phyloP scores from a whole-genome alignment of 345 rosid genomes.

The Barbarea vulgaris region DNA sequence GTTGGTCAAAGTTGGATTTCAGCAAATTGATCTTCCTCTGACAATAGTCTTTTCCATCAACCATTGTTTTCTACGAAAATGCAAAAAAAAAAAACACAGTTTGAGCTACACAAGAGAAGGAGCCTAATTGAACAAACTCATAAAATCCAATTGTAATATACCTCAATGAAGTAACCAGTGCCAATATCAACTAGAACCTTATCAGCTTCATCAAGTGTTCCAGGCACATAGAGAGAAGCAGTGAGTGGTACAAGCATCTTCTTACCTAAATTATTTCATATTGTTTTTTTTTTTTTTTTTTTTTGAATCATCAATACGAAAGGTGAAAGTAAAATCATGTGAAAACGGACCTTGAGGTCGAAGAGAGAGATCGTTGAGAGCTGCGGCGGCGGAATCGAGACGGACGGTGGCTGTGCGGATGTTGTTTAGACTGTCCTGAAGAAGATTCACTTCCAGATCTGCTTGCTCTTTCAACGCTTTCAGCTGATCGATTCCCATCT shows the following conservation, averaged over 20 bases:
- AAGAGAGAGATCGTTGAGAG: constrained; percentile 84
- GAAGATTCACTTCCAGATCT: constrained; percentile 86
- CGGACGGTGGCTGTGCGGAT: constrained; percentile 91
- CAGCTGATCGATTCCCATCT: constrained; percentile 84
- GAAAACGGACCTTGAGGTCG: constrained; percentile 59
- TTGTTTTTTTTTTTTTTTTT: background rate
- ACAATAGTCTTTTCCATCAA: constrained; percentile 87
- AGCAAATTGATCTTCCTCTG: constrained; percentile 91
- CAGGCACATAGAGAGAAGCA: constrained; percentile 92
- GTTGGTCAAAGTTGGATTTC: constrained; percentile 94
- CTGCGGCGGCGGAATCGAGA: constrained; percentile 70
- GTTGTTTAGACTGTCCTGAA: constrained; percentile 95
- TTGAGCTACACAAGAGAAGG: constrained; percentile 3
- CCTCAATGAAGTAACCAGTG: constrained; percentile 99
- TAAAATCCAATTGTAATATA: too few relatives aligned
- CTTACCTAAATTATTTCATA: constrained; percentile 46
- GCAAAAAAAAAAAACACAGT: background rate
- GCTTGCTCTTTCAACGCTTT: constrained; percentile 86
- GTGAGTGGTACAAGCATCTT: constrained; percentile 92
- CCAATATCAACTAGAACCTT: constrained; percentile 91
- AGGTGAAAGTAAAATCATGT: background rate
- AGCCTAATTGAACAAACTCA: too few relatives aligned
- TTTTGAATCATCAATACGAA: background rate
- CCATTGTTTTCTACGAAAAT: constrained; percentile 79
- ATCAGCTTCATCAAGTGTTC: constrained; percentile 76